Conservation (phyloP, 352 stramenopile species). For the Phytopythium chamaehyphon region DNA sequence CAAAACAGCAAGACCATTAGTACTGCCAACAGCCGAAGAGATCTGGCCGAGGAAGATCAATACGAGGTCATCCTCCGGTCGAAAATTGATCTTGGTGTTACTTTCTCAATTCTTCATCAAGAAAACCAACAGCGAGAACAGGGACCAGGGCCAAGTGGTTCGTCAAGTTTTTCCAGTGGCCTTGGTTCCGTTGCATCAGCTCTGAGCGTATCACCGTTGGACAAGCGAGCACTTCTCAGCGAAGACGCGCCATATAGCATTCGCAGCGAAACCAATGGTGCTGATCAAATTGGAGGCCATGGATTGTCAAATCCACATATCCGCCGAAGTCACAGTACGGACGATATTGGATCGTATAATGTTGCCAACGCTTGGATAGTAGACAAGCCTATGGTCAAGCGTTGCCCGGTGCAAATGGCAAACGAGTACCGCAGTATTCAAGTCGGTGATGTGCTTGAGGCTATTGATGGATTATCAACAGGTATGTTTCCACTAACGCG, state of each 20-base stretch:
- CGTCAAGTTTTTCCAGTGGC: background rate
- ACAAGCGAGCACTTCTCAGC: slow-evolving; percentile 36
- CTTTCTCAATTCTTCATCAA: slow-evolving; percentile 54
- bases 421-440: slow-evolving; percentile 41
- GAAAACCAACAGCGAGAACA: slow-evolving; percentile 26
- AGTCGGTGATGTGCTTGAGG: slow-evolving; percentile 65
- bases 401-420: slow-evolving; percentile 13
- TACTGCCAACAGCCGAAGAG: background rate
- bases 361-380: slow-evolving; percentile 35
- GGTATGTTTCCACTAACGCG: slow-evolving; percentile 15
- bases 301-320: slow-evolving; percentile 7
- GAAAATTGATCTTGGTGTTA: slow-evolving; percentile 39
- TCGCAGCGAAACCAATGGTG: background rate
- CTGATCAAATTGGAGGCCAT: background rate
- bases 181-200: slow-evolving; percentile 37
- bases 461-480: slow-evolving; percentile 69
- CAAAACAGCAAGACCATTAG: slow-evolving; percentile 3
- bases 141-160: background rate
- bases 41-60: slow-evolving; percentile 17
- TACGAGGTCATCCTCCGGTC: slow-evolving; percentile 61
- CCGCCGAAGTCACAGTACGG: slow-evolving; percentile 55
- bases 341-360: slow-evolving; percentile 43
- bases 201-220: slow-evolving; percentile 17
- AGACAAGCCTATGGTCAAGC: slow-evolving; percentile 47
- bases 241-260: slow-evolving; percentile 26